Conservation (phyloP, 2,329 filamentous ascomycete species). For the Scytalidium lignicola region DNA sequence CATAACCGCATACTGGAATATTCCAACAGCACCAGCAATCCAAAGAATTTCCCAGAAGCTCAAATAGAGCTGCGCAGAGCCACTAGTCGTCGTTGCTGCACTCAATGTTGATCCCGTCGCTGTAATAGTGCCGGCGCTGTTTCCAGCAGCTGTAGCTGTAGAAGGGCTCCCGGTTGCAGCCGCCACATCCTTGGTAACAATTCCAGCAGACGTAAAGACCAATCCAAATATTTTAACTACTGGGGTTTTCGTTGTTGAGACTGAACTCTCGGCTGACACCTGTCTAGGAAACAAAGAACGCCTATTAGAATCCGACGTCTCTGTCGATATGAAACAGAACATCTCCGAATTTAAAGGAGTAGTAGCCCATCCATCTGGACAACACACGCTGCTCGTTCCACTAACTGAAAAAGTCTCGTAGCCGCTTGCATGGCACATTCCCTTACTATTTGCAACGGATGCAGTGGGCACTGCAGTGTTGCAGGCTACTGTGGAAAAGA, state of each 20-base stretch:
- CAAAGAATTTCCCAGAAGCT: no score
- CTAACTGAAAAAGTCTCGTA: conserved; percentile 9
- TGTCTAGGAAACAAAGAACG: background rate
- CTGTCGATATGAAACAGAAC: conserved; percentile 4
- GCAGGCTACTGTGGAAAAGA: conserved; percentile 4
- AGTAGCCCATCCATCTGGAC: conserved; percentile 9
- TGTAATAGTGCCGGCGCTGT: no score
- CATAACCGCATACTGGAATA: no score
- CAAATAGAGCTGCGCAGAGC: no score
- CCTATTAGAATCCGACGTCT: background rate
- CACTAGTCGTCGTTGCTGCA: no score
- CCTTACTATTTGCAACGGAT: background rate
- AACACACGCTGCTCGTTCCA: conserved; percentile 10
- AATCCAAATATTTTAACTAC: background rate
- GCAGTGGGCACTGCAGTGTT: background rate
- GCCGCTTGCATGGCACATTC: conserved; percentile 8
- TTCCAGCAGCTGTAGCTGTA: no score
- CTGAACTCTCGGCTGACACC: background rate
- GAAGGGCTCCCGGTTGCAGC: no score
- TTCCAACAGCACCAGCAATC: no score
- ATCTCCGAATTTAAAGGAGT: conserved; percentile 5
- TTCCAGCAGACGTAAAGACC: background rate
- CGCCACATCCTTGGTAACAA: background rate
- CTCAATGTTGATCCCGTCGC: no score
- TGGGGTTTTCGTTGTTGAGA: background rate